These are phyloP conservation scores for Mortierella hygrophila DNA, from an alignment of 192 early-diverging fungal genomes.

Conservation along the genomic window DNA sequence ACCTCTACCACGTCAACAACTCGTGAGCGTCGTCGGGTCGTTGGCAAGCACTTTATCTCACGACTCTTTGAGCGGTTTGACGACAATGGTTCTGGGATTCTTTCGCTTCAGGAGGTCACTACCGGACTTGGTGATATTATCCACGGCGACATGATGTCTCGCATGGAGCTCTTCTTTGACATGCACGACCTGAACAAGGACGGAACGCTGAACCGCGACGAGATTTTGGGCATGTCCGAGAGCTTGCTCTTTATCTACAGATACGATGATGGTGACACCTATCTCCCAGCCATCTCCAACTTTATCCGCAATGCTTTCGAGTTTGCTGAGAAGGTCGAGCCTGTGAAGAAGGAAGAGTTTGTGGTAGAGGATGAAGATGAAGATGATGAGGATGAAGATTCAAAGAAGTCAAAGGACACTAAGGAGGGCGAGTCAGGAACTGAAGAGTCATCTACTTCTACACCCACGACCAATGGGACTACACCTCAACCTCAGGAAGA, in stretches of 20 bases:
- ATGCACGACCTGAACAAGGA: slow-evolving; percentile 81
- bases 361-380: slow-evolving; percentile 14
- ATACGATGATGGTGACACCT: slow-evolving; percentile 64
- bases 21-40: slow-evolving; percentile 41
- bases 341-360: slow-evolving; percentile 21
- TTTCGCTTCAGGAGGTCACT: slow-evolving; percentile 86
- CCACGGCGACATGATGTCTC: slow-evolving; percentile 81
- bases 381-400: slow-evolving; percentile 24
- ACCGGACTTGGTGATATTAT: slow-evolving; percentile 81
- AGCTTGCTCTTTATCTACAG: slow-evolving; percentile 85
- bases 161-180: slow-evolving; percentile 86
- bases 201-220: slow-evolving; percentile 75
- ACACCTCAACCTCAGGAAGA: slow-evolving; percentile 16
- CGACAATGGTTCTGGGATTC: slow-evolving; percentile 60
- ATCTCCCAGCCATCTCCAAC: slow-evolving; percentile 70
- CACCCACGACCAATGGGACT: slow-evolving; percentile 1
- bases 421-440: background rate
- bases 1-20: slow-evolving; percentile 38
- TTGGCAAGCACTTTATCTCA: slow-evolving; percentile 56
- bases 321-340: slow-evolving; percentile 57
- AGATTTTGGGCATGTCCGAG: slow-evolving; percentile 89
- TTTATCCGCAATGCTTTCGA: slow-evolving; percentile 76
- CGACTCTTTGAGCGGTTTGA: slow-evolving; percentile 68
- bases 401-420: background rate
- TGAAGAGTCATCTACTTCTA: slow-evolving; percentile 5